phyloP scores from a whole-genome alignment of 108 stramenopile species.

The Stephanodiscus triporus region DNA sequence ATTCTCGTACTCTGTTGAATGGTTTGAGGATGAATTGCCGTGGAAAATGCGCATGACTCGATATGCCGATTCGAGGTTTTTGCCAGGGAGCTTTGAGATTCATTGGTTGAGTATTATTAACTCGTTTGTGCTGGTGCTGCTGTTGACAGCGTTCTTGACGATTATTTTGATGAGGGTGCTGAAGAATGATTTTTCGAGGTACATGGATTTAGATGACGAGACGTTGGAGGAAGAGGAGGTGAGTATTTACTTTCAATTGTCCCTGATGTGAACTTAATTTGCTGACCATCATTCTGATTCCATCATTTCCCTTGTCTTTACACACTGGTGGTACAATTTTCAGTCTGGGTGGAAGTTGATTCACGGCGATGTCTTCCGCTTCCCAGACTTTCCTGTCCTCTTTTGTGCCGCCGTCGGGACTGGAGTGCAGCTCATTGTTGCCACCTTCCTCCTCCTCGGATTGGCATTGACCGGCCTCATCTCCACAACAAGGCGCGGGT shows the following conservation, averaged over 20 bases:
- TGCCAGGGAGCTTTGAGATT: constrained; percentile 92
- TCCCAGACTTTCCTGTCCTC: constrained; percentile 77
- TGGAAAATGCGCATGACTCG: constrained; percentile 90
- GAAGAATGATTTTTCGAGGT: constrained; percentile 96
- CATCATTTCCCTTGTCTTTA: constrained; percentile 1
- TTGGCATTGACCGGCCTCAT: constrained; percentile 89
- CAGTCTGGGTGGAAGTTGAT: constrained; percentile 98
- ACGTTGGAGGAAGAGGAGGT: constrained; percentile 94
- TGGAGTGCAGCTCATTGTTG: constrained; percentile 87
- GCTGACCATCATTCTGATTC: background rate
- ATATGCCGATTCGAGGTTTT: constrained; percentile 87
- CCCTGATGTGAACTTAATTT: background rate
- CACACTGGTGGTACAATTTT: constrained; percentile 1
- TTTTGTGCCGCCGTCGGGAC: constrained; percentile 92
- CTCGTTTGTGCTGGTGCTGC: constrained; percentile 94
- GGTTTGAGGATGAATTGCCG: constrained; percentile 77
- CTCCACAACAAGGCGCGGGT: constrained; percentile 92
- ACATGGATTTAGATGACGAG: constrained; percentile 95
- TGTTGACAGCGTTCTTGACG: constrained; percentile 95
- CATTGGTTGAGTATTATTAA: constrained; percentile 99
- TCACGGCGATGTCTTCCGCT: constrained; percentile 95
- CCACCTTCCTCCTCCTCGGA: constrained; percentile 79
- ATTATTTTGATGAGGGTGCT: constrained; percentile 95
- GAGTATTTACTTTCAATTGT: constrained; percentile 24
- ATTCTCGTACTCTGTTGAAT: constrained; percentile 95